Conservation (phyloP, 495 filamentous ascomycete genomes). For the Neurospora pannonica region DNA sequence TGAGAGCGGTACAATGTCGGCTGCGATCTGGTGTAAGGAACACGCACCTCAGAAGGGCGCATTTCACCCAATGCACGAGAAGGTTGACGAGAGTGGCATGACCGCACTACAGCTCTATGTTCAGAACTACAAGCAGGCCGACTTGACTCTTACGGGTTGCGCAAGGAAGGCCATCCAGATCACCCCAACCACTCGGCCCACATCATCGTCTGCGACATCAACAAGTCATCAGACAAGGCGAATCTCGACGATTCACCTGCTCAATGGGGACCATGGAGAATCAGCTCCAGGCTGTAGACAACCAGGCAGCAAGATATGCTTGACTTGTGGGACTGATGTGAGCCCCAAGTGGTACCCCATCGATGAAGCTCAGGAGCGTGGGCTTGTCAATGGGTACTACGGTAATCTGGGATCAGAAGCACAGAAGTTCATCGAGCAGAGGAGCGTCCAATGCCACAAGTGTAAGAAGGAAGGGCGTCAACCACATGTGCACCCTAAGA, state of each 20-base stretch:
- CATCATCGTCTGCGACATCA: conserved; percentile 30
- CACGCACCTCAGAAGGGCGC: conserved; percentile 59
- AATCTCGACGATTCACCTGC: conserved; percentile 24
- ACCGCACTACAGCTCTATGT: conserved; percentile 82
- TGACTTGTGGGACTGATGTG: conserved; percentile 49
- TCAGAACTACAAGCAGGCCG: conserved; percentile 87
- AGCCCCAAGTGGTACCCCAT: conserved; percentile 54
- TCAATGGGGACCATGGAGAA: conserved; percentile 16
- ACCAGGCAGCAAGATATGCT: conserved; percentile 37
- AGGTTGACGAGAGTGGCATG: conserved; percentile 47
- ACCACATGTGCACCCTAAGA: conserved; percentile 21
- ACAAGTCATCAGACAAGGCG: conserved; percentile 25
- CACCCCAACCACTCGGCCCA: conserved; percentile 7
- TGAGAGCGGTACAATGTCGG: conserved; percentile 66
- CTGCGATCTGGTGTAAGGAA: conserved; percentile 84
- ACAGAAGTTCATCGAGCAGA: conserved; percentile 39
- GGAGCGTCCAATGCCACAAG: conserved; percentile 47
- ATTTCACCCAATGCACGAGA: conserved; percentile 70
- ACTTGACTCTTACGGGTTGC: conserved; percentile 79
- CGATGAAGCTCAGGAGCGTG: conserved; percentile 28
- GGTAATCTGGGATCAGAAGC: conserved; percentile 31
- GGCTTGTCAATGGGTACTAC: conserved; percentile 33
- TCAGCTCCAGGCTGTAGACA: conserved; percentile 9
- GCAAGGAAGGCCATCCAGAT: conserved; percentile 68
- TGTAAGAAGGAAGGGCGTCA: conserved; percentile 39